Evolutionary conservation across 306 rosid species (phyloP).

Genomic region (Cucumis sativus): Cucumber_9930_V3 NC_026657.2:2185501-2186000

Average conservation of each 20-base stretch:
- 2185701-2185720: constrained; percentile 19
- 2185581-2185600: constrained; percentile 41
- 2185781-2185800: constrained; percentile 2
- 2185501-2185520: constrained; percentile 21
- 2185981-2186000: constrained; percentile 39
- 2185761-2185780: constrained; percentile 3
- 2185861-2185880: constrained; percentile 18
- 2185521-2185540: constrained; percentile 35
- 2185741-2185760: constrained; percentile 17
- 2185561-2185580: constrained; percentile 22
- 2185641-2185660: constrained; percentile 54
- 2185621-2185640: constrained; percentile 52
- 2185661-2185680: constrained; percentile 29
- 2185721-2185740: constrained; percentile 20
- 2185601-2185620: constrained; percentile 85
- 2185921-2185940: constrained; percentile 26
- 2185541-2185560: constrained; percentile 26
- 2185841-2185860: constrained; percentile 12
- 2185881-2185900: constrained; percentile 16
- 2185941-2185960: constrained; percentile 18
- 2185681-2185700: constrained; percentile 31
- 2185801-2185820: constrained; percentile 14
- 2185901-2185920: constrained; percentile 23
- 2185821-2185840: neutral
- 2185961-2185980: constrained; percentile 23